Conservation (phyloP, 148 eudicot species). For the Limonium bicolor region DNA sequence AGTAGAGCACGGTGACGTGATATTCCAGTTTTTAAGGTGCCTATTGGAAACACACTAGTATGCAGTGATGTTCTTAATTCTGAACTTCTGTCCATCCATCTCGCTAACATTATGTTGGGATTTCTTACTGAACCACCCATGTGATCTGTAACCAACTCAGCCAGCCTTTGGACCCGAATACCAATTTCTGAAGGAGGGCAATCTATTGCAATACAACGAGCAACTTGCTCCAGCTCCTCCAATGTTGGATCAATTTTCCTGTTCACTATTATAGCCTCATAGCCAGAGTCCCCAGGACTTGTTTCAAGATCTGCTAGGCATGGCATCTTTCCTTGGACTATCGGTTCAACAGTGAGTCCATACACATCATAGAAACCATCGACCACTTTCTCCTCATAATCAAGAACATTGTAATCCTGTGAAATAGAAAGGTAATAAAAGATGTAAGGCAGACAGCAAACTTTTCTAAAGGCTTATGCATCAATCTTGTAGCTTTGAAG, state of each 20-base stretch:
- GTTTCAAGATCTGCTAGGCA: slow-evolving; percentile 75
- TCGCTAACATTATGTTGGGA: slow-evolving; percentile 53
- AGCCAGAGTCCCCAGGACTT: slow-evolving; percentile 50
- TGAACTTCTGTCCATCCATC: slow-evolving; percentile 77
- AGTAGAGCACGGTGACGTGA: slow-evolving; percentile 94
- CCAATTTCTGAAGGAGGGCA: slow-evolving; percentile 43
- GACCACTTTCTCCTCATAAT: slow-evolving; percentile 81
- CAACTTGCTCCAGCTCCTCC: slow-evolving; percentile 85
- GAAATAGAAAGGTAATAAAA: slow-evolving; percentile 6
- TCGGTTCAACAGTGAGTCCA: slow-evolving; percentile 50
- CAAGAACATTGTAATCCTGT: slow-evolving; percentile 88
- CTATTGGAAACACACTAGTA: slow-evolving; percentile 78
- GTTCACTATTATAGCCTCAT: slow-evolving; percentile 82
- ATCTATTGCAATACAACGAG: slow-evolving; percentile 68
- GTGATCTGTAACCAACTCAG: slow-evolving; percentile 86
- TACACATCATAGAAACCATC: slow-evolving; percentile 95
- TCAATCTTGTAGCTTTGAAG: too few species aligned
- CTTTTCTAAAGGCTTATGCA: too few species aligned
- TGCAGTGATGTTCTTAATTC: slow-evolving; percentile 78
- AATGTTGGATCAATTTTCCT: slow-evolving; percentile 67
- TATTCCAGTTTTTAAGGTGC: slow-evolving; percentile 74
- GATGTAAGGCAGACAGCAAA: slow-evolving; percentile 6
- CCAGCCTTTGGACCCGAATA: slow-evolving; percentile 59
- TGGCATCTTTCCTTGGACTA: slow-evolving; percentile 69
- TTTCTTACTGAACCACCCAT: slow-evolving; percentile 94